These are phyloP conservation scores for Aspergillus cavernicola DNA, from an alignment of 495 filamentous ascomycete genomes.

Conservation along the genomic window DNA sequence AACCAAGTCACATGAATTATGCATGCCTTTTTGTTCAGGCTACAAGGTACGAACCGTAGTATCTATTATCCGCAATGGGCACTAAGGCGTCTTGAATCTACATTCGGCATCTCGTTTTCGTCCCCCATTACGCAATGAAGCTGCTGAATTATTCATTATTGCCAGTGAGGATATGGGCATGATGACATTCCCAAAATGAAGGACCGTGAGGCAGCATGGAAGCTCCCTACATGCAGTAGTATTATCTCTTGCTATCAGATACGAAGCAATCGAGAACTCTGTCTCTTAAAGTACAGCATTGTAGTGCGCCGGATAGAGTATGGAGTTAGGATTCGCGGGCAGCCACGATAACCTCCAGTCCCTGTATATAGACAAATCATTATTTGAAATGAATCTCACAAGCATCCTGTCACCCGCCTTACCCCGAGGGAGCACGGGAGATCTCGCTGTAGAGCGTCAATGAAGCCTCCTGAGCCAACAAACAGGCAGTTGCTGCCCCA, in stretches of 20 bases:
- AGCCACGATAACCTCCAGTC: background rate
- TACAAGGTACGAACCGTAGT: slow-evolving; percentile 10
- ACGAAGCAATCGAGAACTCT: no score
- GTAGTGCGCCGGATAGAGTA: background rate
- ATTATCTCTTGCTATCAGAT: no score
- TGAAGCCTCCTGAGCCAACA: slow-evolving; percentile 20
- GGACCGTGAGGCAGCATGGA: no score
- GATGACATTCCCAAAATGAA: no score
- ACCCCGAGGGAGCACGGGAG: slow-evolving; percentile 40
- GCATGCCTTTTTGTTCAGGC: slow-evolving; percentile 13
- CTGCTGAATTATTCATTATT: slow-evolving; percentile 10
- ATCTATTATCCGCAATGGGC: slow-evolving; percentile 15
- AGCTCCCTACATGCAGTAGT: no score
- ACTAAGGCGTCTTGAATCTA: slow-evolving; percentile 16
- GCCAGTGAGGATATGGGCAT: background rate
- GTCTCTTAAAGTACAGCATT: no score
- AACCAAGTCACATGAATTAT: slow-evolving; percentile 32
- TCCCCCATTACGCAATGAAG: slow-evolving; percentile 20
- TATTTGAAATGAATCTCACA: background rate
- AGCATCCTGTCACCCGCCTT: slow-evolving; percentile 19
- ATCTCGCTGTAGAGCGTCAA: slow-evolving; percentile 38
- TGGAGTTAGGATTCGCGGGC: no score
- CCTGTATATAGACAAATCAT: background rate
- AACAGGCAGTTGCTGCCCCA: slow-evolving; percentile 31
- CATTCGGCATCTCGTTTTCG: slow-evolving; percentile 9